Evolutionary conservation across 768 basidiomycete species (phyloP).

Genomic region (Lepiota venenata): DNA sequence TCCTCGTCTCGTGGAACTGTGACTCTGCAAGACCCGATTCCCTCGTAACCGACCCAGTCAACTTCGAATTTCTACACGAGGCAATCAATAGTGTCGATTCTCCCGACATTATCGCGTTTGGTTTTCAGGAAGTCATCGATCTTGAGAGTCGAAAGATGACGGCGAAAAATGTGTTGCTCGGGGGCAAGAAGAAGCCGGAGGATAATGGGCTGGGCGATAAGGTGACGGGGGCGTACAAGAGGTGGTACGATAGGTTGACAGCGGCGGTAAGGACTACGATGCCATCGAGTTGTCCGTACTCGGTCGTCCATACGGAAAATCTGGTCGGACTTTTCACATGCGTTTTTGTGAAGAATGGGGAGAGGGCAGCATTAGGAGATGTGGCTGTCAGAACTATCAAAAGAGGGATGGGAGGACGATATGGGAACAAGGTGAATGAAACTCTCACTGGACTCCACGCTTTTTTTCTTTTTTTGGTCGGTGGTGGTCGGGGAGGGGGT

Average conservation of each 20-base stretch:
- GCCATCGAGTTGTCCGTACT: conserved; percentile 73
- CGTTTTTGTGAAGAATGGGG: conserved; percentile 67
- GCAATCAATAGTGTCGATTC: conserved; percentile 65
- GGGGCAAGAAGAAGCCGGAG: conserved; percentile 59
- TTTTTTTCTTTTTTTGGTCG: too few species aligned
- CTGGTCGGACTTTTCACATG: conserved; percentile 86
- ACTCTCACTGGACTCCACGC: neutral
- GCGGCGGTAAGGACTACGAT: conserved; percentile 71
- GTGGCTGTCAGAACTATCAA: conserved; percentile 80
- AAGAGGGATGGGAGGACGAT: conserved; percentile 87
- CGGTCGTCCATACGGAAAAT: conserved; percentile 79
- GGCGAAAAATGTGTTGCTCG: conserved; percentile 87
- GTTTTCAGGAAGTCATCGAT: conserved; percentile 95
- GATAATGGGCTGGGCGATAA: conserved; percentile 68
- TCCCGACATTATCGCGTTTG: conserved; percentile 85
- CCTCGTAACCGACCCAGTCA: conserved; percentile 62
- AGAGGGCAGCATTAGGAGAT: conserved; percentile 60
- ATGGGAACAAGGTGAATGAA: conserved; percentile 91
- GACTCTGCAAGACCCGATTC: conserved; percentile 84
- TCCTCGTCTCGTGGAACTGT: conserved; percentile 91
- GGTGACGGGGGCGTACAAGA: conserved; percentile 82
- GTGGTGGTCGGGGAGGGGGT: too few species aligned
- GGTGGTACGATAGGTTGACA: conserved; percentile 83
- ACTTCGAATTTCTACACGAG: conserved; percentile 77
- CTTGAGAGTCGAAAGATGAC: conserved; percentile 91